Base-by-base conservation (phyloP, 1,284 basidiomycete species). In the Sanguinoderma infundibulare region DNA sequence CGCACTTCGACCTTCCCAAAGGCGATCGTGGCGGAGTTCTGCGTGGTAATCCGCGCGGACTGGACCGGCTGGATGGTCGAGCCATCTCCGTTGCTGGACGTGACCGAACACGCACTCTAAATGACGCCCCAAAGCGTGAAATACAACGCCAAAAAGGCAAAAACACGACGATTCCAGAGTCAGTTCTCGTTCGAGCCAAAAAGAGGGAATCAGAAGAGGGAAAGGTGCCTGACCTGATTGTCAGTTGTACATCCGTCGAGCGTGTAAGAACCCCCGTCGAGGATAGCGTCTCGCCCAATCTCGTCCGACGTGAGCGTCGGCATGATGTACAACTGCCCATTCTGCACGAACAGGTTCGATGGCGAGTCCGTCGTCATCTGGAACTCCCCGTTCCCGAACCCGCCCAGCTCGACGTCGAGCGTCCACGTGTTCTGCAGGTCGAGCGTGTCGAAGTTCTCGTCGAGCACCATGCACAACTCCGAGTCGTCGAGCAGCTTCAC, bases 321-420 rank as follows among this genome's bases (percentile, higher is more conserved):
- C 57, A 91, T 85, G 74, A 95, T 86, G 79, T 92, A 92, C 38
- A 95, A 83, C 59, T 84, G 77, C 4, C 87, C 87, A 72, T 92
- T 81, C 59, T 84, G 73, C 60, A 92, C 77, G 77, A 86, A 94
- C 10, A 84, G 83, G 75, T 94, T 94, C 73, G 87, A 84, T 30
- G 72, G 66, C 8, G 81, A 83, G 35, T 78, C 76, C 2, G 91
- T 93, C 2, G 65, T 87, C 90, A 92, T 92, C 70, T 92, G 84
- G 74, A 95, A 95, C 74, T 93, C 85, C 67, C 87, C 86, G 71
- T 91, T 92, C 81, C 90, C 90, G 69, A 86, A 94, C 0, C 92
- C 92, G 59, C 90, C 87, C 66, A 92, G 81, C 69, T 87, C 83
- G 40, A 90, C 84, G 67, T 94, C 91, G 26, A 83, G 78, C 50